phyloP scores from a whole-genome alignment of 1,284 basidiomycete species.

The Agroathelia rolfsii region DNA sequence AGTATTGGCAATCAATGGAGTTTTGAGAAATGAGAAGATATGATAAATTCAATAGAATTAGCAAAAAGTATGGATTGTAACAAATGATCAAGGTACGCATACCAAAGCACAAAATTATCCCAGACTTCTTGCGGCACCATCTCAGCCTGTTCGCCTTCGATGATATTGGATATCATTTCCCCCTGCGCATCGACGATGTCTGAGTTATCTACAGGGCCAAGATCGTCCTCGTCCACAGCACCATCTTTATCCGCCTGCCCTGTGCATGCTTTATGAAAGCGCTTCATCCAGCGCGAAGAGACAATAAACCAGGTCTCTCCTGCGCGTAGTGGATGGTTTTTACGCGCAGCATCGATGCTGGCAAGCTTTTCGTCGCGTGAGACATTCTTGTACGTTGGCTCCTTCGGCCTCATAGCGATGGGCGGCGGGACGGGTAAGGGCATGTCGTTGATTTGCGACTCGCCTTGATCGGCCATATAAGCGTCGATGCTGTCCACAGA shows the following conservation, averaged over 20 bases:
- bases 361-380: slow-evolving; percentile 36
- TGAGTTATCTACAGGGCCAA: slow-evolving; percentile 72
- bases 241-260: slow-evolving; percentile 61
- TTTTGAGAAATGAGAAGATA: slow-evolving; percentile 27
- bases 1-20: slow-evolving; percentile 23
- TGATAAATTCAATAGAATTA: slow-evolving; percentile 6
- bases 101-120: slow-evolving; percentile 63
- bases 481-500: slow-evolving; percentile 46
- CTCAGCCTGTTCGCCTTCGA: slow-evolving; percentile 70
- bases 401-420: too few relatives aligned
- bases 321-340: slow-evolving; percentile 40
- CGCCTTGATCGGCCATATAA: slow-evolving; percentile 64
- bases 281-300: slow-evolving; percentile 59
- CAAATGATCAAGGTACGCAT: slow-evolving; percentile 18
- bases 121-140: slow-evolving; percentile 70
- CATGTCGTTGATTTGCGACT: slow-evolving; percentile 30
- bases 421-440: slow-evolving; percentile 15
- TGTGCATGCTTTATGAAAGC: slow-evolving; percentile 64
- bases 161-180: slow-evolving; percentile 35
- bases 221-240: slow-evolving; percentile 43
- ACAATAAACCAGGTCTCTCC: slow-evolving; percentile 79
- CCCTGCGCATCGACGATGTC: slow-evolving; percentile 46
- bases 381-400: slow-evolving; percentile 19
- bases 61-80: slow-evolving; percentile 3
- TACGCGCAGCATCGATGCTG: slow-evolving; percentile 37